phyloP scores from a whole-genome alignment of 78 protist species.

The slime mould (Dictyostelium discoideum) region DNA sequence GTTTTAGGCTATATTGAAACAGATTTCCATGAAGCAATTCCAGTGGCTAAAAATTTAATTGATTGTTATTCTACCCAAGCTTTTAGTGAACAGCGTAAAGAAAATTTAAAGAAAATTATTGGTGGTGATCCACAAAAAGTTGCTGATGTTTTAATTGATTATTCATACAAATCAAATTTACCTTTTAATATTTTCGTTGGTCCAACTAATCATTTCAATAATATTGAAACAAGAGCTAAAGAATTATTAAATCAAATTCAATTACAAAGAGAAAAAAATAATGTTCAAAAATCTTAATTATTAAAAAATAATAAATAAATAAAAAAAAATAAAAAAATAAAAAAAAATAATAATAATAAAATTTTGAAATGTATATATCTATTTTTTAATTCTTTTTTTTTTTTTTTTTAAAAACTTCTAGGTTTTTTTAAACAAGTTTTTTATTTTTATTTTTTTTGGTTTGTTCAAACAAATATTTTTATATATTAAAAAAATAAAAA shows the following conservation, averaged over 20 bases:
- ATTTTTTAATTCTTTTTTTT: too few relatives aligned
- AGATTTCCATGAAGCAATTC: neutral
- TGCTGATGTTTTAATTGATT: conserved; percentile 18
- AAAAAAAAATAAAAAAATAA: too few relatives aligned
- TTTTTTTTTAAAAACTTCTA: too few relatives aligned
- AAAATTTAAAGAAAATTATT: neutral
- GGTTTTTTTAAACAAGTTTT: too few relatives aligned
- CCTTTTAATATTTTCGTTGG: neutral
- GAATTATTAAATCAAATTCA: neutral
- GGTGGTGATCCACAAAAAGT: neutral
- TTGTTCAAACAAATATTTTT: too few relatives aligned
- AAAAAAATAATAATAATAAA: too few relatives aligned
- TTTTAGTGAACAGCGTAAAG: neutral
- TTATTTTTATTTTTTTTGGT: too few relatives aligned
- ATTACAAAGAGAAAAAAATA: conserved; percentile 19
- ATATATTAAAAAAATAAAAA: too few relatives aligned
- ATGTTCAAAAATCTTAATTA: neutral
- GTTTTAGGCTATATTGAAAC: conserved; percentile 9
- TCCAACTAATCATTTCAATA: neutral
- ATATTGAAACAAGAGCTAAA: neutral
- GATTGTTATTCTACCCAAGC: neutral
- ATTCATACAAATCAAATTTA: neutral
- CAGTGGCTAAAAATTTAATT: neutral
- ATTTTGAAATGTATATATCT: too few relatives aligned
- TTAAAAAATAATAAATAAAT: too few relatives aligned